Evolutionary conservation across 768 basidiomycete species (phyloP).

Genomic region (Rhizopogon salebrosus): DNA sequence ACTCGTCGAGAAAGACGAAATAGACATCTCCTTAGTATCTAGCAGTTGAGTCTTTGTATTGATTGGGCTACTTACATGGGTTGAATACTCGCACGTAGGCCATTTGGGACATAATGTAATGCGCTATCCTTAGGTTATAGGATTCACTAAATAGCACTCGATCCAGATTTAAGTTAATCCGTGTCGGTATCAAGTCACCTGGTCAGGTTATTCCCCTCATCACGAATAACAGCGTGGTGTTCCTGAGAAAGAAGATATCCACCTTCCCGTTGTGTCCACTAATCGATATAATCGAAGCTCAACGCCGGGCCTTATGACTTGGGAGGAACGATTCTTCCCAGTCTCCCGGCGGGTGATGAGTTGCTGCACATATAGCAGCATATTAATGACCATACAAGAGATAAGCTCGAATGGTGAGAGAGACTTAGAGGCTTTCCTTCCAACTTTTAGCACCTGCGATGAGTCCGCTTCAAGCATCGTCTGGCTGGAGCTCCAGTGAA

Average conservation of each 20-base stretch:
- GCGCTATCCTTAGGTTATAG: too few relatives aligned
- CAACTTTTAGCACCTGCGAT: not conserved
- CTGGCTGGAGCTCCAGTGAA: not conserved
- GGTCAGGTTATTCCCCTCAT: not conserved
- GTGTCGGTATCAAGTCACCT: not conserved
- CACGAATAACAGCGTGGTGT: not conserved
- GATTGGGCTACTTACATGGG: not conserved
- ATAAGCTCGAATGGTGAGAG: not conserved
- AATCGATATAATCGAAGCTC: not conserved
- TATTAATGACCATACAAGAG: not conserved
- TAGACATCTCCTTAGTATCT: not conserved
- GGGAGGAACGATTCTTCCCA: too few relatives aligned
- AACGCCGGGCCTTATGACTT: too few relatives aligned
- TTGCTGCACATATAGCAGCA: not conserved
- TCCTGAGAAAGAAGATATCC: not conserved
- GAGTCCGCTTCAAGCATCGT: not conserved
- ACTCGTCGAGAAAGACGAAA: conserved; percentile 20
- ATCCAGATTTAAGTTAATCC: not conserved
- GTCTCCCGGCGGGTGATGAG: not conserved
- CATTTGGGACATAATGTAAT: too few relatives aligned
- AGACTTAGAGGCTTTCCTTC: not conserved
- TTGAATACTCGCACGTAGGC: not conserved
- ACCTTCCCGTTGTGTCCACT: not conserved
- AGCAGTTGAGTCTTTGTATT: not conserved
- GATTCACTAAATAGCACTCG: too few relatives aligned